phyloP scores from a whole-genome alignment of 192 early-diverging fungal genomes.

The Ambispora gerdemannii region DNA sequence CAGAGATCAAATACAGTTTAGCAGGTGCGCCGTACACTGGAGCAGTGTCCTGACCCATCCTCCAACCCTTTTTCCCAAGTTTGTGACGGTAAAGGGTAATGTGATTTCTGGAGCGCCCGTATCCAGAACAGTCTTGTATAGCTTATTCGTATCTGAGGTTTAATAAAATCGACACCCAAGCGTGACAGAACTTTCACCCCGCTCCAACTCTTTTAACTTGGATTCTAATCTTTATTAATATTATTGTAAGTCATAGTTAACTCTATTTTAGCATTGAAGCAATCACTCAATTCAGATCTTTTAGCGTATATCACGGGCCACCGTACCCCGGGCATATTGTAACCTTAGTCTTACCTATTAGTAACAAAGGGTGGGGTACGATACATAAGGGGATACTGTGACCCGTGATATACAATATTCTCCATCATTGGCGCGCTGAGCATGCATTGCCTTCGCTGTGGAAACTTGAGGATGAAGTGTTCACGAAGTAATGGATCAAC shows the following conservation, averaged over 20 bases:
- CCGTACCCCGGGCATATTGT: too few relatives aligned
- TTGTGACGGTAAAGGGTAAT: background rate
- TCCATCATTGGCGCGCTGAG: background rate
- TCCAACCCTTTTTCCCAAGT: background rate
- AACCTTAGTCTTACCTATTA: too few relatives aligned
- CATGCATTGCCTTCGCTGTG: background rate
- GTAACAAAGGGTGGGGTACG: too few relatives aligned
- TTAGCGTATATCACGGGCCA: too few relatives aligned
- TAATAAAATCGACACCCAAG: background rate
- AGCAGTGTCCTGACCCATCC: background rate
- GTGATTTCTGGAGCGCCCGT: background rate
- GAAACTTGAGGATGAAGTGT: conserved; percentile 11
- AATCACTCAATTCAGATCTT: too few relatives aligned
- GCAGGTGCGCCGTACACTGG: background rate
- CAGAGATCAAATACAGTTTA: background rate
- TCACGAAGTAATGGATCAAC: conserved; percentile 19
- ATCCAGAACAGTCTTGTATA: conserved; percentile 15
- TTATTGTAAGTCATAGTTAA: background rate
- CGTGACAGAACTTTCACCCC: background rate
- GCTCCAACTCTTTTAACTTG: conserved; percentile 8
- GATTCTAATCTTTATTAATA: conserved; percentile 21
- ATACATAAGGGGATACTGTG: too few relatives aligned
- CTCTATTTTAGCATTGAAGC: too few relatives aligned
- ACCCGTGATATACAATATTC: conserved; percentile 3
- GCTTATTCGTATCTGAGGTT: background rate